Evolutionary conservation across 2,329 filamentous ascomycete species (phyloP).

Genomic region (Corinectria fuckeliana): DNA sequence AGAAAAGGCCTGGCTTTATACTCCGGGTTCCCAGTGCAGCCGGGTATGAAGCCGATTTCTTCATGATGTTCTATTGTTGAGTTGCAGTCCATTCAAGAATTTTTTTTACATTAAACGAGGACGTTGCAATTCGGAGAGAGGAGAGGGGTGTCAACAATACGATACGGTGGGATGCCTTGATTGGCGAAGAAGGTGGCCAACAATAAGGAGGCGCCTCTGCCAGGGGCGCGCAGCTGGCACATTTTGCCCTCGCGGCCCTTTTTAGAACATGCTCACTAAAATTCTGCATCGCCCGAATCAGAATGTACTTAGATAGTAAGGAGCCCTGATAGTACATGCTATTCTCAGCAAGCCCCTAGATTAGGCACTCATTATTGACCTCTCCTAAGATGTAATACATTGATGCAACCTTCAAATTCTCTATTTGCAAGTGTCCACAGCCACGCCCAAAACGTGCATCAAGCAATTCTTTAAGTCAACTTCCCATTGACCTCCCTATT

Average conservation of each 20-base stretch:
- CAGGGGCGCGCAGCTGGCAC: not conserved
- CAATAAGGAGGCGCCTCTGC: not conserved
- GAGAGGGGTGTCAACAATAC: not conserved
- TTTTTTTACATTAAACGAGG: not conserved
- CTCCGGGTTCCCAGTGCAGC: not conserved
- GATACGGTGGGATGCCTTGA: not conserved
- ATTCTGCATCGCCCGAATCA: not conserved
- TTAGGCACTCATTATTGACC: not conserved
- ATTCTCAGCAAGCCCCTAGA: not conserved
- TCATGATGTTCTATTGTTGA: not conserved
- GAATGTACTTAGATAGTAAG: not conserved
- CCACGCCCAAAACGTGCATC: not conserved
- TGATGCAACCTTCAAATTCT: not conserved
- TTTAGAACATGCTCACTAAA: not conserved
- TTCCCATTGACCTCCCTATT: too few species aligned
- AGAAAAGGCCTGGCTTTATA: not conserved
- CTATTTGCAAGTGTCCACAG: not conserved
- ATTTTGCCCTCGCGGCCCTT: not conserved
- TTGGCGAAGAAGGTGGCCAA: not conserved
- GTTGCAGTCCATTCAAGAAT: not conserved
- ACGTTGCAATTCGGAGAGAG: not conserved
- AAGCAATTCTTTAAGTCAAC: not conserved
- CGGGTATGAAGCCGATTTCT: slow-evolving; percentile 15
- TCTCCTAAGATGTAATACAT: not conserved
- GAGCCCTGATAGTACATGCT: not conserved